These are phyloP conservation scores for Detonula confervacea DNA, from an alignment of 352 stramenopile species.

Conservation along the genomic window DNA sequence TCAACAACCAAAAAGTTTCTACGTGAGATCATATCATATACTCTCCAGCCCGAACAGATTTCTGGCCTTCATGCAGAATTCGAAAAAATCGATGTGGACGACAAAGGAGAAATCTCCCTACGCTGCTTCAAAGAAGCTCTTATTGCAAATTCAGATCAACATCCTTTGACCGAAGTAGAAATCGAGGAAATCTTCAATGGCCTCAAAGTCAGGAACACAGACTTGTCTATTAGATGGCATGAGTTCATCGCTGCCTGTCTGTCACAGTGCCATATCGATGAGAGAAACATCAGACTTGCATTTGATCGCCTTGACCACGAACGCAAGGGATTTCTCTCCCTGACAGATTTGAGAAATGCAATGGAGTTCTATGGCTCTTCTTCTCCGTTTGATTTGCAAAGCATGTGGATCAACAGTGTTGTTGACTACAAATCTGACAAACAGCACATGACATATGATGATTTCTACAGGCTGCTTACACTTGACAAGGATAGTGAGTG, in stretches of 20 bases:
- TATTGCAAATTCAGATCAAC: constrained; percentile 47
- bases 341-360: constrained; percentile 81
- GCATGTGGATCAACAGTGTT: constrained; percentile 27
- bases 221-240: constrained; percentile 83
- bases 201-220: constrained; percentile 62
- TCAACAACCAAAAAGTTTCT: constrained; percentile 85
- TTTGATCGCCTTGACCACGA: constrained; percentile 89
- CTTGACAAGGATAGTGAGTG: constrained; percentile 6
- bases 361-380: constrained; percentile 32
- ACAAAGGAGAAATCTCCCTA: constrained; percentile 84
- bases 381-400: constrained; percentile 84
- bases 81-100: constrained; percentile 82
- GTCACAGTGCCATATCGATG: constrained; percentile 77
- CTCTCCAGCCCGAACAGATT: constrained; percentile 84
- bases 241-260: constrained; percentile 85
- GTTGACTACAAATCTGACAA: constrained; percentile 32
- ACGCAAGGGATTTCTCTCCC: constrained; percentile 89
- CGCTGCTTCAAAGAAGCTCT: constrained; percentile 65
- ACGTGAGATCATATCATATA: constrained; percentile 86
- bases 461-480: constrained; percentile 30
- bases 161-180: constrained; percentile 67
- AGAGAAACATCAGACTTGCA: constrained; percentile 79
- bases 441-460: constrained; percentile 33
- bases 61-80: constrained; percentile 82
- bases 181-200: constrained; percentile 82